Conservation (phyloP, 2,329 filamentous ascomycete genomes). For the Pseudogymnoascus sp. region DNA sequence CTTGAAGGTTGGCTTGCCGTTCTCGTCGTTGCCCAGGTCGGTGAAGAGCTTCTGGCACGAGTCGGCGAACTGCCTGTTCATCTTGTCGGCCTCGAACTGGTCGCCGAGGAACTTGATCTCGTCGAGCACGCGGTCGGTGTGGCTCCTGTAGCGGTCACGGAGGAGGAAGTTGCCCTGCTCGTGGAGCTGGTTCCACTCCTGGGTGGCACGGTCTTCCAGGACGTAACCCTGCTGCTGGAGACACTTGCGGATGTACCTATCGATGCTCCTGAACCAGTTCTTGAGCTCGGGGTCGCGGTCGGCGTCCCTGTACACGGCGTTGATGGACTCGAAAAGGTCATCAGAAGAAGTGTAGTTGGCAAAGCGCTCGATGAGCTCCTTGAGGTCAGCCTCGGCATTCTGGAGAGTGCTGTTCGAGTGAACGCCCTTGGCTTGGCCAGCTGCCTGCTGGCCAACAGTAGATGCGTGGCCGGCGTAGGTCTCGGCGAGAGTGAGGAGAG, state of each 20-base stretch:
- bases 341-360: slow-evolving; percentile 88
- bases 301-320: slow-evolving; percentile 77
- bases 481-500: slow-evolving; percentile 75
- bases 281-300: slow-evolving; percentile 80
- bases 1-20: slow-evolving; percentile 85
- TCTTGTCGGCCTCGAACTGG: slow-evolving; percentile 81
- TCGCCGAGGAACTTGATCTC: slow-evolving; percentile 83
- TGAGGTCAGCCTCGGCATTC: slow-evolving; percentile 70
- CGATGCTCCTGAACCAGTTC: slow-evolving; percentile 75
- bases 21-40: slow-evolving; percentile 79
- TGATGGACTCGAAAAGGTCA: slow-evolving; percentile 76
- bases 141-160: slow-evolving; percentile 75
- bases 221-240: slow-evolving; percentile 88
- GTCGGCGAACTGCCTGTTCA: slow-evolving; percentile 72
- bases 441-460: slow-evolving; percentile 53
- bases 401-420: slow-evolving; percentile 56
- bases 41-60: slow-evolving; percentile 78
- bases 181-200: slow-evolving; percentile 77
- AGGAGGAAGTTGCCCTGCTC: slow-evolving; percentile 81
- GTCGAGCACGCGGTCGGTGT: slow-evolving; percentile 79
- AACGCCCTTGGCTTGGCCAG: slow-evolving; percentile 64
- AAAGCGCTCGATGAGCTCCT: slow-evolving; percentile 85
- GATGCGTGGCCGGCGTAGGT: slow-evolving; percentile 72
- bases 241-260: slow-evolving; percentile 72
- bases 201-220: slow-evolving; percentile 68